Percentiles rank a stretch among this genome's conserved stretches.
Conservation (phyloP, 1,284 basidiomycete species). For the Leccinum huronense region DNA sequence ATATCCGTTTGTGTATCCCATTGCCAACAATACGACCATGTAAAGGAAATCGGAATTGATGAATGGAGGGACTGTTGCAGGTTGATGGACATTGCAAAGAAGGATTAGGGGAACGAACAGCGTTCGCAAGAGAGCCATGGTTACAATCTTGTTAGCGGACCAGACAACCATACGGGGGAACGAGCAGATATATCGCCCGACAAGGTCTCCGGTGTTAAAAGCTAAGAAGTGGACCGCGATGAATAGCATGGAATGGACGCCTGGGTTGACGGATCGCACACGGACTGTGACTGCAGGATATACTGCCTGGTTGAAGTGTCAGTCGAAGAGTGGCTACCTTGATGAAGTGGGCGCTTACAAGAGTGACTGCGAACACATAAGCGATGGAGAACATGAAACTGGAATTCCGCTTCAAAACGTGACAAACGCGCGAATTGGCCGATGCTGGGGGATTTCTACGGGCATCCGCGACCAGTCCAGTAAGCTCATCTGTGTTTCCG, state of each 20-base stretch:
- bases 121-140: slow-evolving; percentile 66
- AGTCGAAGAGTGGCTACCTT: not conserved
- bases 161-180: slow-evolving; percentile 66
- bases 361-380: slow-evolving; percentile 75
- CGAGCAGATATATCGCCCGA: slow-evolving; percentile 73
- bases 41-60: slow-evolving; percentile 75
- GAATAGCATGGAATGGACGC: slow-evolving; percentile 64
- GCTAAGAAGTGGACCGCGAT: slow-evolving; percentile 69
- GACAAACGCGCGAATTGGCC: slow-evolving; percentile 45
- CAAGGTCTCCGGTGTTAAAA: slow-evolving; percentile 77
- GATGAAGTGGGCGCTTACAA: slow-evolving; percentile 51
- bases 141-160: slow-evolving; percentile 59
- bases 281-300: slow-evolving; percentile 84
- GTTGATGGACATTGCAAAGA: slow-evolving; percentile 72
- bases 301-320: slow-evolving; percentile 55
- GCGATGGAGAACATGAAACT: slow-evolving; percentile 71
- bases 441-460: slow-evolving; percentile 24
- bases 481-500: slow-evolving; percentile 33
- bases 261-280: slow-evolving; percentile 63
- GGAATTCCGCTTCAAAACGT: slow-evolving; percentile 65
- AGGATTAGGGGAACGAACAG: slow-evolving; percentile 83
- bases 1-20: slow-evolving; percentile 78
- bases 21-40: slow-evolving; percentile 68
- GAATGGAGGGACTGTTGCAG: slow-evolving; percentile 40
- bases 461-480: slow-evolving; percentile 37